Percentiles rank a stretch among this genome's conserved stretches.
phyloP scores from a whole-genome alignment of 768 basidiomycete species.

The Lentinula sp. region DNA sequence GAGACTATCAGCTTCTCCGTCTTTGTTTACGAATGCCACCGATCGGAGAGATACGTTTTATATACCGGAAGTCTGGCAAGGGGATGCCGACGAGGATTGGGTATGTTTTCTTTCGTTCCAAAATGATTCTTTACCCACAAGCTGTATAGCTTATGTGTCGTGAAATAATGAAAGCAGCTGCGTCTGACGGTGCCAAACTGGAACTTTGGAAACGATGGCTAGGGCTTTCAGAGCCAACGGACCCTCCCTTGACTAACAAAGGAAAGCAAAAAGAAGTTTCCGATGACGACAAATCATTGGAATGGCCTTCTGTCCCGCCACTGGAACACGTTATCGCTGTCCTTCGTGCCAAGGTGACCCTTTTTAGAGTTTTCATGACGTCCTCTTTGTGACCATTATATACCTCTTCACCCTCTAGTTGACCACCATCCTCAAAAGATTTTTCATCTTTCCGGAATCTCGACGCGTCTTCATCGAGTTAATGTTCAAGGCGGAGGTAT shows the following conservation, averaged over 20 bases:
- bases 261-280: constrained; percentile 12
- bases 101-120: constrained; percentile 8
- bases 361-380: neutral
- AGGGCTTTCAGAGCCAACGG: constrained; percentile 23
- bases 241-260: neutral
- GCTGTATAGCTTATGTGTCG: constrained; percentile 29
- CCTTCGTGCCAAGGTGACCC: constrained; percentile 55
- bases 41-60: constrained; percentile 9
- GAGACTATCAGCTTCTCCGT: constrained; percentile 9
- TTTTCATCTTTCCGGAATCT: constrained; percentile 73
- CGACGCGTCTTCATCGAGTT: constrained; percentile 60
- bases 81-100: constrained; percentile 54
- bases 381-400: neutral
- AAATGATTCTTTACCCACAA: neutral
- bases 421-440: constrained; percentile 32
- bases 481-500: constrained; percentile 39
- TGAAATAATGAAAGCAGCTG: constrained; percentile 42
- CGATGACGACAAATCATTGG: constrained; percentile 17
- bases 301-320: constrained; percentile 19
- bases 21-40: constrained; percentile 10
- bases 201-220: constrained; percentile 78
- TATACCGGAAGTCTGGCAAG: constrained; percentile 46
- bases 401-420: constrained; percentile 11
- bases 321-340: constrained; percentile 43
- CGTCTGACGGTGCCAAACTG: constrained; percentile 65